Evolutionary conservation across 2,329 filamentous ascomycete species (phyloP), one percentile per base, ranked within the genome.

Genomic region (Microcera coccophila): DNA sequence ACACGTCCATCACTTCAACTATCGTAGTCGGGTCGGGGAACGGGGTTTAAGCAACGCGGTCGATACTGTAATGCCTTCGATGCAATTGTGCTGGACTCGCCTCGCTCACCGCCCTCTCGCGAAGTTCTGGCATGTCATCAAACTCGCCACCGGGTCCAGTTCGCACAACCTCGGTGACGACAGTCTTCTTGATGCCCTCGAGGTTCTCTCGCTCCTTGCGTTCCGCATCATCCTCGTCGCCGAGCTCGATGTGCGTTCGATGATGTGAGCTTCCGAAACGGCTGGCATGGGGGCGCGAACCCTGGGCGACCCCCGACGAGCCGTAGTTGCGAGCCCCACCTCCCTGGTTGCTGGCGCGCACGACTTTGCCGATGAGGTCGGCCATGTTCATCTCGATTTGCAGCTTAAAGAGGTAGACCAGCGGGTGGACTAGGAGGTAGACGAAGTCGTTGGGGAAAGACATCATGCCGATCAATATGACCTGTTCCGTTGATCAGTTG

Each of bases 341-440:
- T n/a, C n/a, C n/a, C 33, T 21, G n/a, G 15, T 59, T 54, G 24
- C 54, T 46, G 35, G 56, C 56, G 17, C 49, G 45, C 11, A 59
- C 56, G 28, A 59, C 56, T 44, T 59, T 59, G n/a, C 52, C 48
- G 11, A 59, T 59, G 0, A 59, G 50, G 19, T 59, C 56, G 48
- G 56, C 56, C 56, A 59, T 59, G 45, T 59, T 59, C 56, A 59
- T 59, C 28, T 59, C 56, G 32, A 59, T 59, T 24, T 59, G 56
- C 5, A 59, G 52, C 39, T 59, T 59, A 42, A 59, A 45, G 0
- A 59, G 56, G 14, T 59, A 59, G 11, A 59, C 54, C 2, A 59
- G 54, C 2, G 55, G 56, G 22, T 59, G 56, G 41, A 59, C 59
- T n/a, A 59, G 56, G 41, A 58, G 55, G 16, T 58, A 59, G 52